phyloP scores from a whole-genome alignment of 73 alveolate species.

The Tetrahymena thermophila region DNA sequence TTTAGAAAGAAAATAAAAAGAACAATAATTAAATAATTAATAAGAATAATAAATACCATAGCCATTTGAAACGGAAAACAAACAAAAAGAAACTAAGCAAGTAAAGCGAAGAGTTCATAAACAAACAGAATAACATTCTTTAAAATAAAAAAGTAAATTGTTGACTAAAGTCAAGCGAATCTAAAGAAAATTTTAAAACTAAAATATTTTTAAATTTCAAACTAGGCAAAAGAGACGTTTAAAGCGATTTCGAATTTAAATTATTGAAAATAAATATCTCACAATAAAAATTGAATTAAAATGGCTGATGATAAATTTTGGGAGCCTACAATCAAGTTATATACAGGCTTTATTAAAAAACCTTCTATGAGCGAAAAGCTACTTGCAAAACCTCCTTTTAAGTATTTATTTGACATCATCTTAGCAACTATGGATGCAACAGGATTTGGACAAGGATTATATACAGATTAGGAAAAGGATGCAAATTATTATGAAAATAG shows the following conservation, averaged over 20 bases:
- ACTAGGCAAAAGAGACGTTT: not conserved
- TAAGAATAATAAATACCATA: not conserved
- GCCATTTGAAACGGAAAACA: not conserved
- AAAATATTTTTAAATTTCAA: not conserved
- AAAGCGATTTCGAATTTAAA: not conserved
- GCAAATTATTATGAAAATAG: conserved; percentile 57
- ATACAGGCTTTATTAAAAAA: conserved; percentile 71
- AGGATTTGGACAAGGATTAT: conserved; percentile 79
- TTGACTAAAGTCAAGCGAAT: not conserved
- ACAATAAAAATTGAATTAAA: not conserved
- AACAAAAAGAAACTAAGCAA: not conserved
- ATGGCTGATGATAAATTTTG: conserved; percentile 42
- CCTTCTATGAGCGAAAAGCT: conserved; percentile 88
- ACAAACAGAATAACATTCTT: not conserved
- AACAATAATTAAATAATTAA: not conserved
- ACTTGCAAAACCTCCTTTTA: conserved; percentile 82
- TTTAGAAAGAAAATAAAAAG: not conserved
- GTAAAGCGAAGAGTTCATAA: not conserved
- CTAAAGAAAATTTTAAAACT: not conserved
- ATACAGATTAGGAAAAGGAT: conserved; percentile 74
- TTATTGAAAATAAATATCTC: not conserved
- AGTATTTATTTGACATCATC: conserved; percentile 67
- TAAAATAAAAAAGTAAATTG: not conserved
- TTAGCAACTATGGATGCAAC: conserved; percentile 82
- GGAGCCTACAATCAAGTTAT: conserved; percentile 87